Conservation (phyloP, 148 eudicot species). For the Rhododendron kiyosumense region DNA sequence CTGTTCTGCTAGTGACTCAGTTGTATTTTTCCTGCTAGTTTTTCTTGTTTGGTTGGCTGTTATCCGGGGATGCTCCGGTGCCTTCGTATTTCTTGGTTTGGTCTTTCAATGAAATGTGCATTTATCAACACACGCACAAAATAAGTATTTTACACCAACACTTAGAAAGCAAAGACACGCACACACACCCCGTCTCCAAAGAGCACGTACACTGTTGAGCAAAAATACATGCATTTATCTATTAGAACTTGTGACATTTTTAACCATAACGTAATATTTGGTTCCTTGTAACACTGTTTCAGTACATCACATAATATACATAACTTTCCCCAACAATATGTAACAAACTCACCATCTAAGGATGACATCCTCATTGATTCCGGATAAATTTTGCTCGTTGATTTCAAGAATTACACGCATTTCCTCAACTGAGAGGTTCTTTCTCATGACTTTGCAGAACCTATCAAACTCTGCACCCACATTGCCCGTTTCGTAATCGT, state of each 20-base stretch:
- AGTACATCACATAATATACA: not conserved
- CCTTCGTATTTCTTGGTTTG: not conserved
- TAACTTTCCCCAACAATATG: not conserved
- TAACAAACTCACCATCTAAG: conserved; percentile 36
- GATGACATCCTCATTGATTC: conserved; percentile 33
- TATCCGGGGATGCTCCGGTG: not conserved
- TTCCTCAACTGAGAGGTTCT: conserved; percentile 39
- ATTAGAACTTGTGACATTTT: not conserved
- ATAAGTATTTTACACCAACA: not conserved
- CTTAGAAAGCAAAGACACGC: not conserved
- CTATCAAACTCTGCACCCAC: conserved; percentile 35
- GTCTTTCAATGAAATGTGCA: not conserved
- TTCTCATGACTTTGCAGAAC: conserved; percentile 36
- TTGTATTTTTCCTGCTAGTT: not conserved
- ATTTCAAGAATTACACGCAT: conserved; percentile 47
- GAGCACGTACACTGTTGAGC: not conserved
- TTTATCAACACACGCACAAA: not conserved
- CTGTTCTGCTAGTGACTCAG: no score
- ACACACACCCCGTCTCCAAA: not conserved
- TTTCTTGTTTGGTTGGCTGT: not conserved
- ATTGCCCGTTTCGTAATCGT: conserved; percentile 7
- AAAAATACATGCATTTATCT: no score
- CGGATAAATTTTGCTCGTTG: conserved; percentile 29
- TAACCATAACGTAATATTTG: not conserved
- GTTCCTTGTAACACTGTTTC: not conserved